Base-by-base conservation (phyloP, 345 rosid genomes). In the Populus deltoides region DNA sequence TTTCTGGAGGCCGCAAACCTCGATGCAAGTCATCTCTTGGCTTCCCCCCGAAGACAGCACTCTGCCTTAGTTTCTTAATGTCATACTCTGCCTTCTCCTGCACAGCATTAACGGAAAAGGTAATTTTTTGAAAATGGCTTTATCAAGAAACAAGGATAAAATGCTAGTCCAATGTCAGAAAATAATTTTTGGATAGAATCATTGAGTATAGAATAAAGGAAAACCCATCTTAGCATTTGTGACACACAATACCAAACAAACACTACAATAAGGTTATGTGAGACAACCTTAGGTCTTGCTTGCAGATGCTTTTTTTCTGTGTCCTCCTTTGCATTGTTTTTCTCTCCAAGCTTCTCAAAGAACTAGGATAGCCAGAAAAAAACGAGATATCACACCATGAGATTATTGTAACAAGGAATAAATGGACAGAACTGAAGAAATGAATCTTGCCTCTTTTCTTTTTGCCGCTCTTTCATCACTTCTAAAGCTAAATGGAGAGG, bases 401-500 rank as follows among this genome's bases (percentile, higher is more conserved):
- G 11, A 66, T 49, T 57, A 57, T 77, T 81, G 59, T 55, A 63
- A 35, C 17, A 25, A 77, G 66, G 45, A 76, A 9, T 51, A 55
- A 55, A 66, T 13, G 51, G 70, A 78, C 53, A 33, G 57, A 33
- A 45, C 9, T 18, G 24, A 31, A 29, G 51, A 70, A 55, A 72
- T 49, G 36, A 66, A 29, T 71, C 83, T 70, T 88, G 85, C 98
- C 99, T 92, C 97, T 83, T 84, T 96, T 83, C 95, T 85, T 89
- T 83, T 93, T 71, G 86, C 88, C 13, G 93, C 98, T 77, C 98
- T 86, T 86, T 93, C 97, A 77, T 86, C 98, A 43, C 94, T 91
- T 81, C 90, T 89, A 85, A 93, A 90, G 83, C 86, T 85, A 83
- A 92, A 96, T 35, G 95, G 92, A 66, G 84, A 79, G 43, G 88